These are phyloP conservation scores for Rubroboletus satanas DNA, from an alignment of 768 basidiomycete genomes.

Conservation along the genomic window DNA sequence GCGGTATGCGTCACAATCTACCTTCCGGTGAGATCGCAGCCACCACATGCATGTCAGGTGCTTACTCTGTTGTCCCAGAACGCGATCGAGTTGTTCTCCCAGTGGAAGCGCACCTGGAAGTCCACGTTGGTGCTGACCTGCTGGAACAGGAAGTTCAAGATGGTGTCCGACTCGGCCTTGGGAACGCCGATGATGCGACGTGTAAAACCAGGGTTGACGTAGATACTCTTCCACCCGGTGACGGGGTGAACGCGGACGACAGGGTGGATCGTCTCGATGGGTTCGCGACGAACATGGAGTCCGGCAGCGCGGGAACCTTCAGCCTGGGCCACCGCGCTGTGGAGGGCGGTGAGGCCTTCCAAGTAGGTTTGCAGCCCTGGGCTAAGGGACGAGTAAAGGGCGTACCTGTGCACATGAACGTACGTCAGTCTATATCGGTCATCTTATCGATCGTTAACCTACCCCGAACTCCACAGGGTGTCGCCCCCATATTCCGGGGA, in stretches of 20 bases:
- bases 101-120: slow-evolving; percentile 73
- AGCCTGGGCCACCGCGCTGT: slow-evolving; percentile 75
- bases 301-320: slow-evolving; percentile 69
- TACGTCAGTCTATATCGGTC: slow-evolving; percentile 3
- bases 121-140: slow-evolving; percentile 69
- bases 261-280: slow-evolving; percentile 70
- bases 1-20: slow-evolving; percentile 75
- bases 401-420: slow-evolving; percentile 46
- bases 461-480: slow-evolving; percentile 80
- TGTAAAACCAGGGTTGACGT: slow-evolving; percentile 82
- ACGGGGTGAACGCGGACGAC: slow-evolving; percentile 81
- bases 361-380: slow-evolving; percentile 71
- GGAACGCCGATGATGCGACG: slow-evolving; percentile 74
- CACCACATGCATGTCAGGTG: neutral
- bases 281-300: slow-evolving; percentile 63
- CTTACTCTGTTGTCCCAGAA: slow-evolving; percentile 83
- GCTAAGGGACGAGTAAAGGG: slow-evolving; percentile 80
- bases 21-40: neutral
- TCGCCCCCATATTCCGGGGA: slow-evolving; percentile 73
- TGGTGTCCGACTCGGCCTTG: slow-evolving; percentile 75
- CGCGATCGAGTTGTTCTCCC: slow-evolving; percentile 75
- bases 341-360: slow-evolving; percentile 67
- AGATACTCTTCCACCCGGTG: slow-evolving; percentile 82
- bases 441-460: slow-evolving; percentile 19
- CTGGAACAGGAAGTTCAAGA: slow-evolving; percentile 67